Conservation (phyloP, 768 basidiomycete species). For the Piloderma croceum region DNA sequence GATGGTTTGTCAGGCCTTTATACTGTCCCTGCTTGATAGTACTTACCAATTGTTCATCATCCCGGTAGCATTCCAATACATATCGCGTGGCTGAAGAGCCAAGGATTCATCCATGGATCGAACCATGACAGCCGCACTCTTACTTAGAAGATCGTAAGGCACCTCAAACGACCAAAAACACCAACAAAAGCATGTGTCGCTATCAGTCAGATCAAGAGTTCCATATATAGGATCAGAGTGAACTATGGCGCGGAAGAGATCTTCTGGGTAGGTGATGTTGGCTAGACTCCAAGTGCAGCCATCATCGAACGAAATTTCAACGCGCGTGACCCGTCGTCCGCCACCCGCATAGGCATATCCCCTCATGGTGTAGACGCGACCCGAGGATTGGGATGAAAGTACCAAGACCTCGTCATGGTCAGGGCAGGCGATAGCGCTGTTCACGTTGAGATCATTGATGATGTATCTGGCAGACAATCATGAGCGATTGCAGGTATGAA, state of each 20-base stretch:
- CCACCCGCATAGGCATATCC: slow-evolving; percentile 65
- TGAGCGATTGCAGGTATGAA: too few species aligned
- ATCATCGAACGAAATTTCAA: slow-evolving; percentile 53
- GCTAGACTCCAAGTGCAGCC: slow-evolving; percentile 45
- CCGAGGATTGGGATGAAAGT: slow-evolving; percentile 2
- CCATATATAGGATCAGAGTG: slow-evolving; percentile 41
- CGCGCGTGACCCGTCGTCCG: slow-evolving; percentile 49
- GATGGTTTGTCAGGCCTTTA: not conserved
- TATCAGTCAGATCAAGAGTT: slow-evolving; percentile 39
- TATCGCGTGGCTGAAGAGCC: slow-evolving; percentile 45
- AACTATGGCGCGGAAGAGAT: slow-evolving; percentile 37
- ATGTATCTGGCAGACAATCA: slow-evolving; percentile 25
- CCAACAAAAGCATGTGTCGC: slow-evolving; percentile 57
- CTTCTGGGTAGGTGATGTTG: slow-evolving; percentile 38
- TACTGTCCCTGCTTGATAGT: not conserved
- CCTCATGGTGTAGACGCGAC: slow-evolving; percentile 33
- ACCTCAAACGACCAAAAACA: slow-evolving; percentile 49
- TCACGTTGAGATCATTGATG: slow-evolving; percentile 54
- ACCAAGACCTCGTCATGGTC: slow-evolving; percentile 46
- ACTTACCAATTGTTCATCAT: slow-evolving; percentile 53
- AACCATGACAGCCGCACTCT: slow-evolving; percentile 38
- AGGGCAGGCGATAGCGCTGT: slow-evolving; percentile 51
- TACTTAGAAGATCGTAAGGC: slow-evolving; percentile 26
- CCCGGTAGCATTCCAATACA: slow-evolving; percentile 55
- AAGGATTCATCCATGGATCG: slow-evolving; percentile 52